These are phyloP conservation scores for Parastagonospora nodorum DNA, from an alignment of 2,329 filamentous ascomycete species.

Conservation along the genomic window DNA sequence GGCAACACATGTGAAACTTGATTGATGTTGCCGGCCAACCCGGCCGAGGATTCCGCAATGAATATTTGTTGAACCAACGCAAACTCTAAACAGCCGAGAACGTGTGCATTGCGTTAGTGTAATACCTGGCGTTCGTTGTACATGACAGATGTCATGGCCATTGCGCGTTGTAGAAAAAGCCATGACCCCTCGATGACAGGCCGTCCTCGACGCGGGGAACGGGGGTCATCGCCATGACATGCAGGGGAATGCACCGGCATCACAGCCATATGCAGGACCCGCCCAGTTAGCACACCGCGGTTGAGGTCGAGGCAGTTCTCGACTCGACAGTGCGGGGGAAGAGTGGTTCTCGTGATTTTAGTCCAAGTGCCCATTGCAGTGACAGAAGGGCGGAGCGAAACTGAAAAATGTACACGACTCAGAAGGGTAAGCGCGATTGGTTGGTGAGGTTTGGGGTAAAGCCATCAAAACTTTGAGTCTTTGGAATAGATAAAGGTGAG, in stretches of 20 bases:
- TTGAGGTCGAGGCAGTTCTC: constrained; percentile 10
- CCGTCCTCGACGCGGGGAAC: not conserved
- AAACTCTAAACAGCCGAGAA: too few species aligned
- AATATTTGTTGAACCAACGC: too few species aligned
- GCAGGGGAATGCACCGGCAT: constrained; percentile 10
- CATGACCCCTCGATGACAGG: not conserved
- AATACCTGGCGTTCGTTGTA: too few species aligned
- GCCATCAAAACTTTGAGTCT: not conserved
- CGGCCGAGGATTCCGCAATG: too few species aligned
- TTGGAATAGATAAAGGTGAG: not conserved
- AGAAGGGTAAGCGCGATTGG: constrained; percentile 12
- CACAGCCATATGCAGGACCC: constrained; percentile 27
- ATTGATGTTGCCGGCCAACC: too few species aligned
- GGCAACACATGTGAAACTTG: too few species aligned
- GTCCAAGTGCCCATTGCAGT: constrained; percentile 14
- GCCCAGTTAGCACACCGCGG: constrained; percentile 14
- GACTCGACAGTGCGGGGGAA: constrained; percentile 7
- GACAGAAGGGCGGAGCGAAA: constrained; percentile 6
- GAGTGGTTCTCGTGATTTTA: constrained; percentile 12
- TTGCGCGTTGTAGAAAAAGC: not conserved
- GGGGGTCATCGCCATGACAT: constrained; percentile 4
- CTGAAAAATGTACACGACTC: constrained; percentile 4
- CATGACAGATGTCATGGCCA: not conserved
- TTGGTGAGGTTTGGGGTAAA: not conserved
- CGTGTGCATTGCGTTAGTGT: too few species aligned